Conservation (phyloP, 495 filamentous ascomycete genomes). For the Annulohypoxylon bovei region DNA sequence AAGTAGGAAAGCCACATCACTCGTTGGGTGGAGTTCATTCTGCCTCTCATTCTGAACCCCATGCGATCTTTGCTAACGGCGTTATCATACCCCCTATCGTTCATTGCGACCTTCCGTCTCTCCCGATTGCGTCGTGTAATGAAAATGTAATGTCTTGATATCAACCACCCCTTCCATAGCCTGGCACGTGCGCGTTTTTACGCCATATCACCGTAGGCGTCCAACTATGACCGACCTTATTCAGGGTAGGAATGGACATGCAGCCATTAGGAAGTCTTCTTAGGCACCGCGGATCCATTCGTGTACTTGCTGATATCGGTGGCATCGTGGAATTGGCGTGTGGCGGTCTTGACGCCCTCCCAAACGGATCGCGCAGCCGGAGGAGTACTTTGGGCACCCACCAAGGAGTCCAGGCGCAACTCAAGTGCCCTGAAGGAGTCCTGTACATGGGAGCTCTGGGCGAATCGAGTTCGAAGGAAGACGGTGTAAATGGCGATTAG, state of each 20-base stretch:
- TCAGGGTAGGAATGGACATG: constrained; percentile 7
- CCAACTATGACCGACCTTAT: constrained; percentile 19
- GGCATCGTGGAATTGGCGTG: constrained; percentile 76
- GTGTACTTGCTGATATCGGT: constrained; percentile 81
- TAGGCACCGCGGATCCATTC: constrained; percentile 62
- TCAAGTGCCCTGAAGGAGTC: constrained; percentile 77
- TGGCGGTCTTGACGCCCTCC: constrained; percentile 78
- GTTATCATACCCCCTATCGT: not conserved
- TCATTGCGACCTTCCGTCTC: constrained; percentile 5
- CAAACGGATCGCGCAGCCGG: constrained; percentile 84
- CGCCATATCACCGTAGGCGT: constrained; percentile 34
- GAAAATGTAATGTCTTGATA: constrained; percentile 9
- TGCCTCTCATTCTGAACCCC: constrained; percentile 27
- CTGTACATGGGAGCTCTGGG: constrained; percentile 92
- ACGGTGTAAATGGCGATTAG: constrained; percentile 83
- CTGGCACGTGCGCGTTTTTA: constrained; percentile 18
- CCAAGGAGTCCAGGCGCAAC: constrained; percentile 78
- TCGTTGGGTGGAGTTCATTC: not conserved
- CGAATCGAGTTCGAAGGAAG: constrained; percentile 89
- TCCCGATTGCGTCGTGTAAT: not conserved
- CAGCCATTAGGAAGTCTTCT: constrained; percentile 57
- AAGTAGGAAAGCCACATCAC: constrained; percentile 19
- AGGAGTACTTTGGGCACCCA: constrained; percentile 87
- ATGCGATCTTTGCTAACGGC: constrained; percentile 8
- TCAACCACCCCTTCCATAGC: constrained; percentile 8